Evolutionary conservation across 148 eudicot genomes (phyloP).

Genomic region (Nepenthes gracilis): DNA sequence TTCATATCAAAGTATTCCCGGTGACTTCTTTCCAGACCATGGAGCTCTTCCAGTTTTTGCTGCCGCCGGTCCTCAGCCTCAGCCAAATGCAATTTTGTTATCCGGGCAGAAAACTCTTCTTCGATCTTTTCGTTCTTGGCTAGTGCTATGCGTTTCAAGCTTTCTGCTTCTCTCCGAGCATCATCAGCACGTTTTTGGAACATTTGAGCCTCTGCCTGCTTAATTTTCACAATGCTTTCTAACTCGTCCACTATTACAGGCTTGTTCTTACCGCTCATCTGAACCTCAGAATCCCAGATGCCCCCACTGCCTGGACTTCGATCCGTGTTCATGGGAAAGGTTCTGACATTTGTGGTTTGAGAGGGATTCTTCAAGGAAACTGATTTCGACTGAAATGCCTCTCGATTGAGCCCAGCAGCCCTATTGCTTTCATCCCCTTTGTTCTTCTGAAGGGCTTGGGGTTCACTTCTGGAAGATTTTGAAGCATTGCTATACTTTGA

Average conservation of each 20-base stretch:
- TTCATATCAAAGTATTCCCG: slow-evolving; percentile 79
- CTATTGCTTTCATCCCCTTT: slow-evolving; percentile 23
- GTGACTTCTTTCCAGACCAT: slow-evolving; percentile 58
- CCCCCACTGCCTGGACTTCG: slow-evolving; percentile 20
- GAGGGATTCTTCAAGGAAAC: slow-evolving; percentile 24
- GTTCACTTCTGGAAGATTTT: slow-evolving; percentile 31
- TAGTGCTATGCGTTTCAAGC: slow-evolving; percentile 51
- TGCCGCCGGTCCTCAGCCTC: slow-evolving; percentile 68
- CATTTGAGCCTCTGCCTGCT: slow-evolving; percentile 85
- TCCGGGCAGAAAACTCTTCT: slow-evolving; percentile 51
- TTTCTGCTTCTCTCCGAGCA: slow-evolving; percentile 86
- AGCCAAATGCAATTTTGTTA: slow-evolving; percentile 43
- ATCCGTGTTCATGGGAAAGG: slow-evolving; percentile 25
- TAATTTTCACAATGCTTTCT: slow-evolving; percentile 65
- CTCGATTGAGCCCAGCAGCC: slow-evolving; percentile 26
- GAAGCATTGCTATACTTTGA: slow-evolving; percentile 28
- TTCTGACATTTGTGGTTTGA: slow-evolving; percentile 23
- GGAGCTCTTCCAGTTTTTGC: slow-evolving; percentile 63
- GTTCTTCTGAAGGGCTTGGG: slow-evolving; percentile 18
- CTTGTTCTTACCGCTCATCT: slow-evolving; percentile 15
- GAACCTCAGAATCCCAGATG: slow-evolving; percentile 25
- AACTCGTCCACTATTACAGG: slow-evolving; percentile 49
- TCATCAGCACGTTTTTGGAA: slow-evolving; percentile 84
- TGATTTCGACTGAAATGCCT: slow-evolving; percentile 38
- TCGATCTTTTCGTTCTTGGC: slow-evolving; percentile 64